A percentile compares a stretch with the other conserved stretches of the same genome.
Evolutionary conservation across 1,284 basidiomycete species (phyloP).

Genomic region (Pseudozyma flocculosa): DNA sequence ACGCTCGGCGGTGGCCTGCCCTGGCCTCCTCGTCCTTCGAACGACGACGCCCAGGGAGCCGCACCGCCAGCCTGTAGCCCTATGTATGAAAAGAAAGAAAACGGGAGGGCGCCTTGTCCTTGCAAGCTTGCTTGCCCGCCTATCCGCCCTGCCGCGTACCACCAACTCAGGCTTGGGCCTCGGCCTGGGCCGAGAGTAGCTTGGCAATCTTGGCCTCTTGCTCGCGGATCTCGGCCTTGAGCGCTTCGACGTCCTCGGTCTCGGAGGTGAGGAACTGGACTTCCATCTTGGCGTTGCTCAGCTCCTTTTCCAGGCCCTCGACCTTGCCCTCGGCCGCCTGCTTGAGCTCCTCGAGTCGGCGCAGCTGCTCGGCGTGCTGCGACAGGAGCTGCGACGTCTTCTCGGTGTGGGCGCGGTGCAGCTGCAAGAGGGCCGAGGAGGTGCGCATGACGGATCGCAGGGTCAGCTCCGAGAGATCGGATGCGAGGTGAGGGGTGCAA

Average conservation of each 20-base stretch:
- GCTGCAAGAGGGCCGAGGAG: conserved; percentile 2
- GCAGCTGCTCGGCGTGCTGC: conserved; percentile 29
- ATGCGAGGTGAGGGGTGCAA: neutral
- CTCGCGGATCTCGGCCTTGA: conserved; percentile 23
- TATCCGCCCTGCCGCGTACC: too few relatives aligned
- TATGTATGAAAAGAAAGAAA: too few relatives aligned
- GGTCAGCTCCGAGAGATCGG: neutral
- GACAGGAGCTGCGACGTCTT: conserved; percentile 21
- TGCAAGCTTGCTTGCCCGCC: too few relatives aligned
- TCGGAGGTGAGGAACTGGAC: conserved; percentile 22
- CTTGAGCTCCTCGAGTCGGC: conserved; percentile 11
- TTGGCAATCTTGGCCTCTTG: conserved; percentile 19
- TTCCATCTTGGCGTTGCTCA: conserved; percentile 35
- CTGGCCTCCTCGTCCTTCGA: too few relatives aligned
- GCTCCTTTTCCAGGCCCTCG: conserved; percentile 15
- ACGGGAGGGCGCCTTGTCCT: too few relatives aligned
- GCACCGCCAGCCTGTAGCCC: too few relatives aligned
- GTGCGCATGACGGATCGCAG: neutral
- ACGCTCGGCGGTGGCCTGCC: too few relatives aligned
- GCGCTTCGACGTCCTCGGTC: conserved; percentile 25
- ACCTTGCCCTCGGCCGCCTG: conserved; percentile 17
- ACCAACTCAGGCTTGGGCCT: too few relatives aligned
- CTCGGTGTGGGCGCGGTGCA: conserved; percentile 38
- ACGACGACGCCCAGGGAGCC: too few relatives aligned
- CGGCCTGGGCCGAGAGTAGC: conserved; percentile 1